Evolutionary conservation across 306 rosid species (phyloP).

Genomic region (Ochetophila trinervis): DNA sequence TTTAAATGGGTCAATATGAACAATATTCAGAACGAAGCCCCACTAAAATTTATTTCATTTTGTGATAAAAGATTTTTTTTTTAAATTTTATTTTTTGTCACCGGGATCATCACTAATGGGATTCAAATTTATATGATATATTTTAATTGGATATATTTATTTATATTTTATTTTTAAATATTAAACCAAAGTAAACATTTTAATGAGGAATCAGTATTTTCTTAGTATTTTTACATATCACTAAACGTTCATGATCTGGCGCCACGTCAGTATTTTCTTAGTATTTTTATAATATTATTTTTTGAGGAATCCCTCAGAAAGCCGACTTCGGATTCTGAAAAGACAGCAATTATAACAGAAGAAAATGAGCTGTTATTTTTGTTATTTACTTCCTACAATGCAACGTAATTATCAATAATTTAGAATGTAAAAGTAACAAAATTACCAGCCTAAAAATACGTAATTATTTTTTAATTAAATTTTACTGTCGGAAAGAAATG

Average conservation of each 20-base stretch:
- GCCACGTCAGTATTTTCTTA: constrained; percentile 32
- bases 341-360: constrained; percentile 29
- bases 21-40: too few relatives aligned
- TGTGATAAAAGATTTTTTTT: too few relatives aligned
- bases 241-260: constrained; percentile 14
- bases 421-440: neutral
- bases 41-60: too few relatives aligned
- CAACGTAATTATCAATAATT: constrained; percentile 2
- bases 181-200: too few relatives aligned
- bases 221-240: too few relatives aligned
- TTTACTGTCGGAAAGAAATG: neutral
- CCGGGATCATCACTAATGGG: too few relatives aligned
- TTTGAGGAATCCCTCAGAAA: constrained; percentile 21
- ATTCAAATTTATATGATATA: too few relatives aligned
- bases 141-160: too few relatives aligned
- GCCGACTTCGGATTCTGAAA: constrained; percentile 34
- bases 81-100: too few relatives aligned
- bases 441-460: neutral
- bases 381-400: constrained; percentile 20
- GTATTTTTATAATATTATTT: neutral
- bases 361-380: constrained; percentile 35
- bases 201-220: too few relatives aligned
- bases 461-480: neutral
- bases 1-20: too few relatives aligned
- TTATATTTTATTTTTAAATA: too few relatives aligned